These are phyloP conservation scores for Leccinum pachyderme DNA, from an alignment of 1,284 basidiomycete genomes.

Conservation along the genomic window DNA sequence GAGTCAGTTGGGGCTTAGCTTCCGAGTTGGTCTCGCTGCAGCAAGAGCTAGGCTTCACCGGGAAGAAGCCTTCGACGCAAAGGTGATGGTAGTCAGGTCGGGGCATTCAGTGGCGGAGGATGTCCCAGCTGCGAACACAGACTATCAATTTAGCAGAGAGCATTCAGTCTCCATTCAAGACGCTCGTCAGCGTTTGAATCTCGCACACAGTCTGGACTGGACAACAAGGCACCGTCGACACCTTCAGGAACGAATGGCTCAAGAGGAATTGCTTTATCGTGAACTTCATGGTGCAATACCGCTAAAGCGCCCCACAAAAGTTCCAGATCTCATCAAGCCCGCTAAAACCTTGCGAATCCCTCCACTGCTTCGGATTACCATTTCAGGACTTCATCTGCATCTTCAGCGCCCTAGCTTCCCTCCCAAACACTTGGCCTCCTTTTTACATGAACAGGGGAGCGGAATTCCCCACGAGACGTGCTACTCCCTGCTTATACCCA, in stretches of 20 bases:
- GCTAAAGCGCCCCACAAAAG: constrained; percentile 30
- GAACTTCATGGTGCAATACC: constrained; percentile 32
- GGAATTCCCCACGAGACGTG: constrained; percentile 70
- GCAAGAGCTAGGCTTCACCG: constrained; percentile 73
- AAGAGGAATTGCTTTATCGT: constrained; percentile 36
- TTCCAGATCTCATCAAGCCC: constrained; percentile 37
- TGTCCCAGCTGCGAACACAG: constrained; percentile 24
- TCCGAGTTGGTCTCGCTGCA: constrained; percentile 76
- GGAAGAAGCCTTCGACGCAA: constrained; percentile 80
- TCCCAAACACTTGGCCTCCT: constrained; percentile 58
- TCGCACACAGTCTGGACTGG: constrained; percentile 83
- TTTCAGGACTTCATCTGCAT: constrained; percentile 60
- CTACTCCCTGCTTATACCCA: constrained; percentile 82
- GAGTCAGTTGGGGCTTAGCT: constrained; percentile 75
- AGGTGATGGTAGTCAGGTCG: constrained; percentile 63
- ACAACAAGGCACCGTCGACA: constrained; percentile 49
- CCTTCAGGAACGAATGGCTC: constrained; percentile 33
- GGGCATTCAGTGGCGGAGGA: constrained; percentile 28
- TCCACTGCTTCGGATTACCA: constrained; percentile 72
- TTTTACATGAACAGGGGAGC: constrained; percentile 67
- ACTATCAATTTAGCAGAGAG: constrained; percentile 57
- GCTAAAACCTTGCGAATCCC: constrained; percentile 47
- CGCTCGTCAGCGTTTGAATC: constrained; percentile 71
- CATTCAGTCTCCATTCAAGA: constrained; percentile 72
- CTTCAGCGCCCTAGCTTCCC: constrained; percentile 67